These are phyloP conservation scores for Podaxis sp. DNA, from an alignment of 768 basidiomycete species.

Conservation along the genomic window DNA sequence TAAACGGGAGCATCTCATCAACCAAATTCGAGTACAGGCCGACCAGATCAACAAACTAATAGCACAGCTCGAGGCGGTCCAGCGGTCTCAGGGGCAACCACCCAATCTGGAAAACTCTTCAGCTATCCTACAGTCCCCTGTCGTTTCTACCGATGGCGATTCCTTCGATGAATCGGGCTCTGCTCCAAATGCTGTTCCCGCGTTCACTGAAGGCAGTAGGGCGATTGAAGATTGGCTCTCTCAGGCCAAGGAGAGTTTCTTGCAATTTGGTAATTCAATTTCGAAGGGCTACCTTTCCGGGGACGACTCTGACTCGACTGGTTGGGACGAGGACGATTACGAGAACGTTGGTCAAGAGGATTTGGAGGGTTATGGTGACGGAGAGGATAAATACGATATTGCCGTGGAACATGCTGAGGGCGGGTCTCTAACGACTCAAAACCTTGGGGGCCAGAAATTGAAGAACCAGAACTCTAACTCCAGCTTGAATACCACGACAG, in stretches of 20 bases:
- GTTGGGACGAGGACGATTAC: conserved; percentile 41
- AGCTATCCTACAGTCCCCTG: conserved; percentile 35
- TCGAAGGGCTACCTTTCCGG: conserved; percentile 51
- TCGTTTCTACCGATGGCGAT: conserved; percentile 33
- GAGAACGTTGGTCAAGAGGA: conserved; percentile 34
- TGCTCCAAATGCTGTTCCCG: conserved; percentile 19
- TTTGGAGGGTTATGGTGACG: conserved; percentile 28
- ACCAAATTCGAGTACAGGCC: conserved; percentile 74
- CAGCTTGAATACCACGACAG: conserved; percentile 36
- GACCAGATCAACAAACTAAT: conserved; percentile 71
- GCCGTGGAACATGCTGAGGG: conserved; percentile 44
- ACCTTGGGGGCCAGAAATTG: conserved; percentile 23
- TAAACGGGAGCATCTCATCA: conserved; percentile 79
- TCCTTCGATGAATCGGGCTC: conserved; percentile 29
- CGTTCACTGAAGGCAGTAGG: conserved; percentile 33
- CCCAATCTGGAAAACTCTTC: conserved; percentile 27
- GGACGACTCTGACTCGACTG: conserved; percentile 43
- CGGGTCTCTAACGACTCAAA: conserved; percentile 11
- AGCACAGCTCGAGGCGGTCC: conserved; percentile 54
- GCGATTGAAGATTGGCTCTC: conserved; percentile 78
- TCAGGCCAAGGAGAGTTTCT: conserved; percentile 64
- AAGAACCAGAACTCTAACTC: conserved; percentile 38
- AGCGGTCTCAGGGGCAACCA: conserved; percentile 20
- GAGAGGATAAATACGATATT: conserved; percentile 38
- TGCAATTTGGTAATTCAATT: conserved; percentile 61